Evolutionary conservation across 805 yeast genomes (phyloP), one percentile per base, ranked within the genome.

Genomic region (Blastobotrys americana): DNA sequence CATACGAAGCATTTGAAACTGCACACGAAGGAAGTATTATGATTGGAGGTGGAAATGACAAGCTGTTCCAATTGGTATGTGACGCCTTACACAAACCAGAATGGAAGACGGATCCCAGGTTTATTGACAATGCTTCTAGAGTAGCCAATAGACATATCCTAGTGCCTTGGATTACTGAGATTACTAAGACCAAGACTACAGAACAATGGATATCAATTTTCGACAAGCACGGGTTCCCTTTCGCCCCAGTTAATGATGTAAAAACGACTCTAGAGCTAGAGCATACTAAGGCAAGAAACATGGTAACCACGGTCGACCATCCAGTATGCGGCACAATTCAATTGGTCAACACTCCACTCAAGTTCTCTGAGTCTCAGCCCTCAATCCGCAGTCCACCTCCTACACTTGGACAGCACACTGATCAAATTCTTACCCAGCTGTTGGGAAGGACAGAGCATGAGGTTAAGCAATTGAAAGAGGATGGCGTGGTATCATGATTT

Each of bases 41-140:
- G 67, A 60, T 67, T 38, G 70, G 72, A 9, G 70, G 70, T 16
- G 72, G 71, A 2, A 67, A 68, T 47, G 71, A 68, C 50, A 60
- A 59, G 37, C 54, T 66, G 38, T 67, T 60, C 51, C 42, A 64
- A 5, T 50, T 54, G 23, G 45, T 65, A 37, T 56, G 68, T 38
- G 65, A 60, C 21, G 58, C 61, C 5, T 48, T 67, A 1, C 64
- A 54, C 13, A 55, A 53, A 34, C 61, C 63, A 1, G 70, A 66
- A 41, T 68, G 71, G 71, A 59, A 55, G 33, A 46, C 50, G 2
- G 68, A 66, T 42, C 48, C 51, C 19, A 42, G 61, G 33, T 68
- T 55, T 48, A 27, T 45, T 6, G 64, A 69, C 6, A 67, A 67
- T 43, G 64, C 68, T 5, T 49, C 52, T 10, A 53, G 72, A 28